phyloP scores from a whole-genome alignment of 176 grass and related monocot genomes.

The Metroxylon sagu region DNA sequence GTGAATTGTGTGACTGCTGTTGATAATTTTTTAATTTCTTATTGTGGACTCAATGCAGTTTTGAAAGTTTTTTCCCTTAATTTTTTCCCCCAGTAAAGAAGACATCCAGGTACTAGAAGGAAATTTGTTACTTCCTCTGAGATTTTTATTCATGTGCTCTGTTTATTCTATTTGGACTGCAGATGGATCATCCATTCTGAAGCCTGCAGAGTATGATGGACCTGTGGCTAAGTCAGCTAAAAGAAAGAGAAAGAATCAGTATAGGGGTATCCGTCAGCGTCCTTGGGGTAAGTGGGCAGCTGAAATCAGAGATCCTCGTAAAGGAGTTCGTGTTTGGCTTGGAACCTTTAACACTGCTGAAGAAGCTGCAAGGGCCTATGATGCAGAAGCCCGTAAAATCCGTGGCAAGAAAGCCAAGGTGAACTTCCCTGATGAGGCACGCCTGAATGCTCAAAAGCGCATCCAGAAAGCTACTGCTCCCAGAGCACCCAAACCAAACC shows the following conservation, averaged over 20 bases:
- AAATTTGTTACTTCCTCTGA: neutral
- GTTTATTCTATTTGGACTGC: conserved; percentile 7
- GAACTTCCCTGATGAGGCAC: conserved; percentile 69
- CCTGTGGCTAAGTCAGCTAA: conserved; percentile 45
- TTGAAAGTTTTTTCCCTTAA: too few relatives aligned
- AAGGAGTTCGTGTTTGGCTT: conserved; percentile 93
- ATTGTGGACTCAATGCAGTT: too few relatives aligned
- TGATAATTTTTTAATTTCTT: too few relatives aligned
- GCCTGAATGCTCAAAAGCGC: conserved; percentile 29
- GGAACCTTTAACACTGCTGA: conserved; percentile 94
- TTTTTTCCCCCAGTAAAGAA: too few relatives aligned
- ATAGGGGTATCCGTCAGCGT: conserved; percentile 88
- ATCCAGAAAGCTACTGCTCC: conserved; percentile 5
- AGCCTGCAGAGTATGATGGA: conserved; percentile 31
- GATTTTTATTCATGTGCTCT: neutral
- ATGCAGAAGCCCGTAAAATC: conserved; percentile 76
- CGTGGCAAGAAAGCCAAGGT: conserved; percentile 98
- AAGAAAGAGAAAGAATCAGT: conserved; percentile 90
- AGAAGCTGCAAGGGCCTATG: conserved; percentile 97
- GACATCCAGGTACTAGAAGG: neutral
- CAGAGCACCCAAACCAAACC: conserved; percentile 28
- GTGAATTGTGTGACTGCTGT: too few relatives aligned
- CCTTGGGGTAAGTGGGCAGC: conserved; percentile 99
- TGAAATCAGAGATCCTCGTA: conserved; percentile 95
- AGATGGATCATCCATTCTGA: conserved; percentile 43